phyloP scores from a whole-genome alignment of 148 eudicot species.

The Pouteria glomerata region DNA sequence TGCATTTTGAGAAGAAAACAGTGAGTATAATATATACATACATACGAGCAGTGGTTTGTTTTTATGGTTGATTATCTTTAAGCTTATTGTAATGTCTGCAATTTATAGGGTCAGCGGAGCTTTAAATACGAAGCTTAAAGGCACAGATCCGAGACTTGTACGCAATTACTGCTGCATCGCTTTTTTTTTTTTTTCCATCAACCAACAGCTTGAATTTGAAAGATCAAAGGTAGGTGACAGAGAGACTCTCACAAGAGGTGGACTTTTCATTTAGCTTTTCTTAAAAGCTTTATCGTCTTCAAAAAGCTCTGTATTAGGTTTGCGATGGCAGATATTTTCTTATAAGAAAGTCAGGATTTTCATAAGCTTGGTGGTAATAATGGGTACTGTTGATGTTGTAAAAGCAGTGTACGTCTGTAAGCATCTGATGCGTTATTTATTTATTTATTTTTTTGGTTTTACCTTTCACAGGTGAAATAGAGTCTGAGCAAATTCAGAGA shows the following conservation, averaged over 20 bases:
- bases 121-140: constrained; percentile 4
- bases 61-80: not conserved
- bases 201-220: constrained; percentile 9
- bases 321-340: not conserved
- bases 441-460: not conserved
- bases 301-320: not conserved
- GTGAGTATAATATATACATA: not conserved
- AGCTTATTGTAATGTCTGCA: not conserved
- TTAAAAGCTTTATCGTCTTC: not conserved
- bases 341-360: not conserved
- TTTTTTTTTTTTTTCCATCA: constrained; percentile 1
- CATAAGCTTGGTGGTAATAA: not conserved
- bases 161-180: constrained; percentile 9
- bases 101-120: constrained; percentile 3
- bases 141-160: not conserved
- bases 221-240: not conserved
- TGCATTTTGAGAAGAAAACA: constrained; percentile 8
- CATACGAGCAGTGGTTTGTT: not conserved
- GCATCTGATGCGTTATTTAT: constrained; percentile 11
- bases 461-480: constrained; percentile 1
- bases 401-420: constrained; percentile 14
- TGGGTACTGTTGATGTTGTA: not conserved
- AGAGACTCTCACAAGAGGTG: not conserved
- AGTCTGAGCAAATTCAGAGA: constrained; percentile 28
- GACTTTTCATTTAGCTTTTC: constrained; percentile 5